phyloP scores from a whole-genome alignment of 495 filamentous ascomycete species.

The Daldinia loculata region DNA sequence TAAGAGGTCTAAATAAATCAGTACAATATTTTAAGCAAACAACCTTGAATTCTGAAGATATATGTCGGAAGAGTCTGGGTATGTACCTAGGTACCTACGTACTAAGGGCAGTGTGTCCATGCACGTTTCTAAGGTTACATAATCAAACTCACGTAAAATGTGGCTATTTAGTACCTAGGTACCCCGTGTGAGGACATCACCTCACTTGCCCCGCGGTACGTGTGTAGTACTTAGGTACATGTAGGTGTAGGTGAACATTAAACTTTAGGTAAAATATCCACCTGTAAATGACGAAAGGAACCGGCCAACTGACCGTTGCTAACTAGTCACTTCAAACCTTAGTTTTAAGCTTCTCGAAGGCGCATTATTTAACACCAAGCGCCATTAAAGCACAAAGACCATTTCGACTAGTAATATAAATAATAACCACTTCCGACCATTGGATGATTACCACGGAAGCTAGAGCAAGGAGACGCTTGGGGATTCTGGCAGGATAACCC shows the following conservation, averaged over 20 bases:
- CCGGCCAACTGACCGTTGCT: neutral
- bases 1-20: neutral
- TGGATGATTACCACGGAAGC: neutral
- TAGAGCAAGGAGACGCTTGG: neutral
- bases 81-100: neutral
- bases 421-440: neutral
- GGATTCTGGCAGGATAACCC: neutral
- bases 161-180: neutral
- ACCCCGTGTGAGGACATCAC: neutral
- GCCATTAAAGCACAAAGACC: neutral
- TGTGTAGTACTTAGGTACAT: neutral
- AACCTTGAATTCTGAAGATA: neutral
- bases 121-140: too few species aligned
- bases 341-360: neutral
- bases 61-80: neutral
- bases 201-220: slow-evolving; percentile 1
- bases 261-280: neutral
- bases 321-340: neutral
- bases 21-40: neutral
- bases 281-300: slow-evolving; percentile 7
- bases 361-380: slow-evolving; percentile 1
- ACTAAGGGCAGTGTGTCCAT: too few species aligned
- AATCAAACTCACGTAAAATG: too few species aligned
- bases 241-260: too few species aligned
- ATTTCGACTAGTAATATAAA: slow-evolving; percentile 1